These are phyloP conservation scores for Cyberlindnera maritima DNA, from an alignment of 805 yeast species.

Conservation along the genomic window DNA sequence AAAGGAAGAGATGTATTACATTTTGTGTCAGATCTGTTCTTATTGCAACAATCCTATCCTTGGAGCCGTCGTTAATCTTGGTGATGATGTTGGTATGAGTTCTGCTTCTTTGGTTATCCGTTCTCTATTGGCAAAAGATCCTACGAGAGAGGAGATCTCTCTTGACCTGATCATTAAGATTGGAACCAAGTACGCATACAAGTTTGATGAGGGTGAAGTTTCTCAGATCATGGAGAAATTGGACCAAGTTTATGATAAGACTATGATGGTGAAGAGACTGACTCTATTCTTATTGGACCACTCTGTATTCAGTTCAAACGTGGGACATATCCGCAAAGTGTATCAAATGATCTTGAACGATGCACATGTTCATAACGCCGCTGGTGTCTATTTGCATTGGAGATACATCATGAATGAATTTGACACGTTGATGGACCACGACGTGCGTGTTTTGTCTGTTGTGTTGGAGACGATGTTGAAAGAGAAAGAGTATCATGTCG, in stretches of 20 bases:
- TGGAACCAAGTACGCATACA: conserved; percentile 7
- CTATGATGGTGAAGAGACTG: conserved; percentile 6
- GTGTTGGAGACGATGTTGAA: conserved; percentile 17
- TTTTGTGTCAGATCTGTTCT: conserved; percentile 9
- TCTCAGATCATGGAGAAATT: conserved; percentile 17
- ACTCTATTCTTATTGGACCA: conserved; percentile 13
- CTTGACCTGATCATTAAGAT: conserved; percentile 20
- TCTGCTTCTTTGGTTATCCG: conserved; percentile 7
- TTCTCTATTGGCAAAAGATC: conserved; percentile 18
- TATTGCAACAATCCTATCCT: conserved; percentile 14
- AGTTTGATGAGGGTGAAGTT: conserved; percentile 16
- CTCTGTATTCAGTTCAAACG: conserved; percentile 6
- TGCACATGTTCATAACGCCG: conserved; percentile 14
- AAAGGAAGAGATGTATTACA: conserved; percentile 6
- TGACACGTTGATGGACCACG: conserved; percentile 19
- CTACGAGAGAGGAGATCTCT: conserved; percentile 20
- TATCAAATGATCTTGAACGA: conserved; percentile 20
- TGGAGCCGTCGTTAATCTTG: conserved; percentile 10
- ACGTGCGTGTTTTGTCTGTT: conserved; percentile 12
- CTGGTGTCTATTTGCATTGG: conserved; percentile 26
- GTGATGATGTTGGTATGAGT: background rate
- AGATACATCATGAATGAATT: conserved; percentile 12
- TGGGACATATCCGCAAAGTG: conserved; percentile 1
- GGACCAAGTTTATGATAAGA: conserved; percentile 5
- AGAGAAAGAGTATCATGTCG: conserved; percentile 9